A percentile compares a stretch with the other conserved stretches of the same genome.
These are phyloP conservation scores for Pleurotus ostreatus DNA, from an alignment of 768 basidiomycete species.

Conservation along the genomic window DNA sequence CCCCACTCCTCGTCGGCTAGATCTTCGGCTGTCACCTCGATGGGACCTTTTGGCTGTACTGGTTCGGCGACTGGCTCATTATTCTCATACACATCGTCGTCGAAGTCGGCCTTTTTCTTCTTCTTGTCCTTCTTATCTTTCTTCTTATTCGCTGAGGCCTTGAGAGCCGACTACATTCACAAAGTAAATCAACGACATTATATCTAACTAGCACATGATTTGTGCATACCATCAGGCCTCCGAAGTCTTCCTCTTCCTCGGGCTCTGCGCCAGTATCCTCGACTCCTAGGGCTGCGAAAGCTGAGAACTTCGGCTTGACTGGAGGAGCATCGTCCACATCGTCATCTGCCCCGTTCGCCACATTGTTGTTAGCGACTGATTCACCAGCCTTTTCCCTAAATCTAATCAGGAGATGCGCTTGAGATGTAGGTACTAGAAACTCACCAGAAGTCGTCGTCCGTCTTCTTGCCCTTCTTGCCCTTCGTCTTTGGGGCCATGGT, in stretches of 20 bases:
- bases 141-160: constrained; percentile 48
- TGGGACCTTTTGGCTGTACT: constrained; percentile 30
- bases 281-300: constrained; percentile 45
- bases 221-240: constrained; percentile 67
- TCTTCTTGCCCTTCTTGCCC: constrained; percentile 85
- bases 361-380: constrained; percentile 40
- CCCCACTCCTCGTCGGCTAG: constrained; percentile 74
- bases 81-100: constrained; percentile 25
- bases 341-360: constrained; percentile 24
- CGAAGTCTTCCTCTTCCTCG: constrained; percentile 64
- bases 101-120: constrained; percentile 48
- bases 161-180: constrained; percentile 53
- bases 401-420: constrained; percentile 13
- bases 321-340: constrained; percentile 34
- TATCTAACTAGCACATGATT: constrained; percentile 10
- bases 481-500: constrained; percentile 62
- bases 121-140: constrained; percentile 51
- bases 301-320: constrained; percentile 37
- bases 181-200: constrained; percentile 9
- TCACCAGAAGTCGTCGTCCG: constrained; percentile 83
- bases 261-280: constrained; percentile 38
- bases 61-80: constrained; percentile 18
- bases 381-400: constrained; percentile 65
- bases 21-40: constrained; percentile 65
- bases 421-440: constrained; percentile 15